Evolutionary conservation across 768 basidiomycete genomes (phyloP), one percentile per base, ranked within the genome.

Genomic region (Sarcodon aspratus): DNA sequence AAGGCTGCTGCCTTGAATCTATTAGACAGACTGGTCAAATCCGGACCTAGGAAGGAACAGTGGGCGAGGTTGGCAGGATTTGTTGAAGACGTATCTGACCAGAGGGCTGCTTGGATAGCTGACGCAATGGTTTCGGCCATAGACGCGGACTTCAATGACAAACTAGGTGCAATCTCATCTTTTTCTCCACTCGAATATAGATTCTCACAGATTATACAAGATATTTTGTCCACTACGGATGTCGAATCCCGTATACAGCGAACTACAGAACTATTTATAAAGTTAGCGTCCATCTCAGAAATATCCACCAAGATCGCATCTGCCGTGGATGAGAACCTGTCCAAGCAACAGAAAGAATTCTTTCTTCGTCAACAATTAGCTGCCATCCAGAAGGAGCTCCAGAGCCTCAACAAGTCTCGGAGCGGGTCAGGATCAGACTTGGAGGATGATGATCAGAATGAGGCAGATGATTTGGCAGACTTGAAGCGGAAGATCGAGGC

Each of bases 261-360:
- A 32, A 82, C 85, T 1, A 80, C 82, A 7, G 73, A 78, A 48
- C 72, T 90, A 9, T 82, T 90, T 59, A 63, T 79, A 43, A 90
- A 88, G 56, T 82, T 83, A 46, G 69, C 79, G 3, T 84, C 84
- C 37, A 88, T 90, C 33, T 78, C 79, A 17, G 88, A 91, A 61
- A 84, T 91, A 0, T 78, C 82, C 12, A 79, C 80, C 60, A 89
- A 85, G 69, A 86, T 91, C 46, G 80, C 85, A 4, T 75, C 77
- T 32, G 80, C 84, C 17, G 82, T 91, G 9, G 85, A 87, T 53
- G 87, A 91, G 60, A 80, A 80, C 4, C 73, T 90, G n/a, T 85
- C 84, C 21, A 88, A 85, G 49, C 88, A 90, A 56, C 88, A 91
- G 64, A 90, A 90, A 57, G 88, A 89, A 51, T 84, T 82, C 58